Conservation (phyloP, 2,329 filamentous ascomycete species). For the Trichoderma koningiopsis region DNA sequence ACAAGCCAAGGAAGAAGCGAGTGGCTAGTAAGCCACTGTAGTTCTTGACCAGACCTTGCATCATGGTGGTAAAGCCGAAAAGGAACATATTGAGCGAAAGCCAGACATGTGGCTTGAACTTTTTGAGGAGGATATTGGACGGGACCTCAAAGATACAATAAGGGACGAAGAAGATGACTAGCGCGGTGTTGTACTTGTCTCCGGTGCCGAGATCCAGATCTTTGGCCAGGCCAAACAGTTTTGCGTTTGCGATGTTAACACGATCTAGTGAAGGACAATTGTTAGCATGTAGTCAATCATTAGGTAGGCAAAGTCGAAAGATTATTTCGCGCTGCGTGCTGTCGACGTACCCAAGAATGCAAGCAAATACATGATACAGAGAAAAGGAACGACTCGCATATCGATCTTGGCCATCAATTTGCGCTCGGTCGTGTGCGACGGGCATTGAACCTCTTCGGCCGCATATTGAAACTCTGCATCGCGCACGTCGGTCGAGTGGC, state of each 20-base stretch:
- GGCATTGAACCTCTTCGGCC: constrained; percentile 40
- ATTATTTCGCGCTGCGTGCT: not conserved
- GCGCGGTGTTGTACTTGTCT: constrained; percentile 70
- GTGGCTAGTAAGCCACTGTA: constrained; percentile 77
- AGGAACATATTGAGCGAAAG: constrained; percentile 80
- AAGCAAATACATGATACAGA: constrained; percentile 71
- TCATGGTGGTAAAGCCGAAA: constrained; percentile 74
- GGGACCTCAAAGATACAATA: constrained; percentile 74
- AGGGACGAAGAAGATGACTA: constrained; percentile 81
- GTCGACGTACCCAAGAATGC: constrained; percentile 60
- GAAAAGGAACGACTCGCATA: constrained; percentile 68
- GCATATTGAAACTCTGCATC: not conserved
- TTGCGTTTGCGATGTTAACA: constrained; percentile 80
- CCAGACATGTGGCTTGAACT: constrained; percentile 65
- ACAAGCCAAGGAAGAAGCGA: constrained; percentile 81
- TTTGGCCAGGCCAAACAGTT: constrained; percentile 62
- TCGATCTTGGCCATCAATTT: constrained; percentile 72
- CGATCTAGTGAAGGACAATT: constrained; percentile 49
- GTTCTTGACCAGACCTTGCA: constrained; percentile 76
- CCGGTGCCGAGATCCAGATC: constrained; percentile 60
- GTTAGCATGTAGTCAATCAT: not conserved
- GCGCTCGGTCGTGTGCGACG: constrained; percentile 61
- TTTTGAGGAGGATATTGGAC: constrained; percentile 68
- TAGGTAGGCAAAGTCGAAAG: not conserved
- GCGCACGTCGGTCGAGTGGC: constrained; percentile 22